Conservation (phyloP, 805 yeast species). For the Diddensiella transvaalensis region DNA sequence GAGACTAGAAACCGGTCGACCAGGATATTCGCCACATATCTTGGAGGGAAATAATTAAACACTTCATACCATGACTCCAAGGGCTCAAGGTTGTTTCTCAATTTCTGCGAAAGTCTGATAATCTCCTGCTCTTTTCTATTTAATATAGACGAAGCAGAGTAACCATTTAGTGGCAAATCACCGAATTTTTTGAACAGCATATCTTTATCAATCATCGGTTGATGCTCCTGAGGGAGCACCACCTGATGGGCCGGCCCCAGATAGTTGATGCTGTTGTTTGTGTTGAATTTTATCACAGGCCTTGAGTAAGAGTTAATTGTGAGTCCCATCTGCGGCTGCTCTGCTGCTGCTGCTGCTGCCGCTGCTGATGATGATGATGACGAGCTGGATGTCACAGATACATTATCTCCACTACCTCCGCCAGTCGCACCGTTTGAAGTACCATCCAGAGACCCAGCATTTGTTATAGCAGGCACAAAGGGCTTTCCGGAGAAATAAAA, state of each 20-base stretch:
- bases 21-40: constrained; percentile 23
- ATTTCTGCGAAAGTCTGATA: not conserved
- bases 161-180: not conserved
- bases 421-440: too few relatives aligned
- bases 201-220: not conserved
- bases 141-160: not conserved
- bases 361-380: not conserved
- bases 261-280: constrained; percentile 9
- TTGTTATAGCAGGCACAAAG: not conserved
- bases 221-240: constrained; percentile 1
- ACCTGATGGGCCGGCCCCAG: constrained; percentile 12
- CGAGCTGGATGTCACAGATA: not conserved
- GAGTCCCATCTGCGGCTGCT: not conserved
- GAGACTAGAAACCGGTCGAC: constrained; percentile 20
- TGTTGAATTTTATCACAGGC: constrained; percentile 9
- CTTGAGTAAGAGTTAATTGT: not conserved
- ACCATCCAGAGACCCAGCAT: not conserved
- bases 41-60: constrained; percentile 20
- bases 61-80: constrained; percentile 14
- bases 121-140: not conserved
- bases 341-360: not conserved
- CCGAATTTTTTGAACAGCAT: not conserved
- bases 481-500: not conserved
- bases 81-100: constrained; percentile 1
- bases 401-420: not conserved